These are phyloP conservation scores for Herpetomonas samuelpessoai DNA, from an alignment of 208 protist species.

Conservation along the genomic window DNA sequence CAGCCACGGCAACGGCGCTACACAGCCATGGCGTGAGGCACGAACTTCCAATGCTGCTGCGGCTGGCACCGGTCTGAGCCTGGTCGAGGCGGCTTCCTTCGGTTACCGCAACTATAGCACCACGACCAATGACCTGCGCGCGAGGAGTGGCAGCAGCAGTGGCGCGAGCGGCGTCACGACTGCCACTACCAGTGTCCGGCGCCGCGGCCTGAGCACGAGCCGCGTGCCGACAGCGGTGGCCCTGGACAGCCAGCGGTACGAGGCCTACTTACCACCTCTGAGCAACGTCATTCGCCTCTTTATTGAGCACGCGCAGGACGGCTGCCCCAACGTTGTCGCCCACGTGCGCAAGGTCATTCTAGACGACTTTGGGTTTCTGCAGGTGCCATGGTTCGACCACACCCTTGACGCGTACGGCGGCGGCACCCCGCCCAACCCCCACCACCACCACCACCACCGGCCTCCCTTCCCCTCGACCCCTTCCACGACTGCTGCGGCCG, in stretches of 20 bases:
- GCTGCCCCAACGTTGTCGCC: constrained; percentile 60
- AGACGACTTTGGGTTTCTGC: constrained; percentile 62
- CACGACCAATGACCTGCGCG: background rate
- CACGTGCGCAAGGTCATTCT: constrained; percentile 50
- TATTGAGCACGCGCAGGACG: constrained; percentile 53
- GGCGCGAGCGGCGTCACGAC: background rate
- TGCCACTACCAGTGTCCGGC: background rate
- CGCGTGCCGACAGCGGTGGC: background rate
- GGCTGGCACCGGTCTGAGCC: too few relatives aligned
- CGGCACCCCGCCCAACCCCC: constrained; percentile 11
- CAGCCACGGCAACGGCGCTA: background rate
- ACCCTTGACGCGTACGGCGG: constrained; percentile 11
- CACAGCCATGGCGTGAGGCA: background rate
- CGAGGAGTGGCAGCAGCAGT: background rate
- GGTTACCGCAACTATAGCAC: background rate
- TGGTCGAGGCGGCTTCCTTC: too few relatives aligned
- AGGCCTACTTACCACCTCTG: constrained; percentile 27
- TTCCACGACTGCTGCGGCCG: too few relatives aligned
- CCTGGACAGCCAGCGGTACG: background rate
- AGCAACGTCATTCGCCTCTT: constrained; percentile 56
- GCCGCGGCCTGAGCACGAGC: background rate
- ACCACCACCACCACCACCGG: constrained; percentile 12
- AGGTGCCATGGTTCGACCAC: constrained; percentile 44
- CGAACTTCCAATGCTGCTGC: too few relatives aligned
- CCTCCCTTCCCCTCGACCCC: background rate